Conservation (phyloP, 257 asterid species). For the Catharanthus roseus region DNA sequence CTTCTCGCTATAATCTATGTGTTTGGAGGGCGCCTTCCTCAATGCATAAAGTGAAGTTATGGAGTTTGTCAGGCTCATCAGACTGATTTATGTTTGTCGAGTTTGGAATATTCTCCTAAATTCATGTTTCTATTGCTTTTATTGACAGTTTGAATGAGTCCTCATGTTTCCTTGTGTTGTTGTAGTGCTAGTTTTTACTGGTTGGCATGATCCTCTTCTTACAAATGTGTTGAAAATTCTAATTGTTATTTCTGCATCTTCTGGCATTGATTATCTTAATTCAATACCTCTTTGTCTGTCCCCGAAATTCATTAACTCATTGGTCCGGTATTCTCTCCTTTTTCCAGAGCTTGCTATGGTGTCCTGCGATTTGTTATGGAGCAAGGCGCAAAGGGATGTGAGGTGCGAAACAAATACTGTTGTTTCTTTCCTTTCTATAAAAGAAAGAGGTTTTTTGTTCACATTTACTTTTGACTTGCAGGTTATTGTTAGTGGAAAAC, state of each 20-base stretch:
- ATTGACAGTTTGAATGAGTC: neutral
- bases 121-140: neutral
- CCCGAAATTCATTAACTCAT: neutral
- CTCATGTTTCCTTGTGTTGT: too few relatives aligned
- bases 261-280: neutral
- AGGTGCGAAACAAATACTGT: slow-evolving; percentile 24
- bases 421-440: neutral
- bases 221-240: too few relatives aligned
- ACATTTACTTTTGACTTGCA: slow-evolving; percentile 7
- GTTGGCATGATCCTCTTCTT: neutral
- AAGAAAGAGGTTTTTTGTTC: neutral
- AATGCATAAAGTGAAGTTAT: slow-evolving; percentile 25
- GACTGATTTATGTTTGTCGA: slow-evolving; percentile 30
- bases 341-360: slow-evolving; percentile 47
- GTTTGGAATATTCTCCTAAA: slow-evolving; percentile 49
- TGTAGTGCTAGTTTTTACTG: neutral
- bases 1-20: slow-evolving; percentile 16
- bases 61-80: slow-evolving; percentile 49
- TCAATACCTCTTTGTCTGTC: neutral
- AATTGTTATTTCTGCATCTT: too few relatives aligned
- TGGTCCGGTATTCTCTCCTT: neutral
- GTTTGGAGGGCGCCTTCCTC: slow-evolving; percentile 21
- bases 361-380: slow-evolving; percentile 56
- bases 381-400: slow-evolving; percentile 59
- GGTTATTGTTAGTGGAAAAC: slow-evolving; percentile 63